Evolutionary conservation across 192 early-diverging fungal genomes (phyloP).

Genomic region (Oehlia diaphana): DNA sequence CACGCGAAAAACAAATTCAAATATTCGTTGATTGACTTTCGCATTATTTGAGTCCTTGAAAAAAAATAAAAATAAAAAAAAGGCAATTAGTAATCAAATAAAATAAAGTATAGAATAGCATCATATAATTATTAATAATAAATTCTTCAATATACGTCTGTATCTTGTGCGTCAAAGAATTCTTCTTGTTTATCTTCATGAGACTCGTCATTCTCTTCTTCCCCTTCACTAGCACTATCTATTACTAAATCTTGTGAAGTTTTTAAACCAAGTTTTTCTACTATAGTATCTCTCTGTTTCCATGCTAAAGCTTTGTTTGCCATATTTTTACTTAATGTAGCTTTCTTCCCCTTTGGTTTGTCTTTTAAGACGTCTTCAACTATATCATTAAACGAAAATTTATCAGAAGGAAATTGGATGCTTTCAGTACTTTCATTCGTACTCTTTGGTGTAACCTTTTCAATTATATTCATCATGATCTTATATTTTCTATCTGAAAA

Average conservation of each 20-base stretch:
- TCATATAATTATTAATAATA: too few species aligned
- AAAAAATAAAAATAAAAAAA: neutral
- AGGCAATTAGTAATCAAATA: neutral
- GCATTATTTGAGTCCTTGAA: slow-evolving; percentile 28
- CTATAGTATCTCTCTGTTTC: slow-evolving; percentile 25
- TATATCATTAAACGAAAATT: neutral
- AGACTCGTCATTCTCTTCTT: slow-evolving; percentile 34
- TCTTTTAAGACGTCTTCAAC: neutral
- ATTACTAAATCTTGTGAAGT: slow-evolving; percentile 25
- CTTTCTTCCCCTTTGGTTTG: neutral
- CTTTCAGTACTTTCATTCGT: slow-evolving; percentile 27
- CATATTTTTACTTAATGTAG: neutral
- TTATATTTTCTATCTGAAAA: slow-evolving; percentile 95
- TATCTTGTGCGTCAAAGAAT: slow-evolving; percentile 59
- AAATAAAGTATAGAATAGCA: neutral
- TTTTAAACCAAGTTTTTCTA: slow-evolving; percentile 23
- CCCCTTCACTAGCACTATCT: slow-evolving; percentile 37
- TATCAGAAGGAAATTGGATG: neutral
- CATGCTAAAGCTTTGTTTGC: neutral
- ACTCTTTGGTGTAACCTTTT: slow-evolving; percentile 58
- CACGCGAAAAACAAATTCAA: slow-evolving; percentile 68
- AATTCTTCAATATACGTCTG: slow-evolving; percentile 19
- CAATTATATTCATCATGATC: slow-evolving; percentile 79
- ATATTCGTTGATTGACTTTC: slow-evolving; percentile 44
- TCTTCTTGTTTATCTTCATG: slow-evolving; percentile 35